A percentile compares a stretch with the other conserved stretches of the same genome.
Conservation (phyloP, 164 flowering plant species). For the Nymphaea thermarum region DNA sequence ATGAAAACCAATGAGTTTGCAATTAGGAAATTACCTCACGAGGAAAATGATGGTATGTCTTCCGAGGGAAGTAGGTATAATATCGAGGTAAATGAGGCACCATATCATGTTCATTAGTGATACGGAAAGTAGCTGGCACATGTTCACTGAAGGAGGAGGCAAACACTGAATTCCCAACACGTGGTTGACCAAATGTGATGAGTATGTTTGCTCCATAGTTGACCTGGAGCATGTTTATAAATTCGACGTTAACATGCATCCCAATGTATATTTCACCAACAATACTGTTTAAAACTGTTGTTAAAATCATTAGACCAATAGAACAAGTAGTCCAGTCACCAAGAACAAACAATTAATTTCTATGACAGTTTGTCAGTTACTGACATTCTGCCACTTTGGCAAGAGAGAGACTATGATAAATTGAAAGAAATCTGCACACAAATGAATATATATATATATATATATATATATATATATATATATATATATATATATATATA, state of each 20-base stretch:
- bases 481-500: too few species aligned
- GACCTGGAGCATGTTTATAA: conserved; percentile 32
- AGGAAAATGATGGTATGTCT: conserved; percentile 94
- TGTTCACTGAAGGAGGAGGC: conserved; percentile 57
- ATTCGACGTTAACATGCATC: neutral
- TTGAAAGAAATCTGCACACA: too few species aligned
- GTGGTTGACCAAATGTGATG: conserved; percentile 97
- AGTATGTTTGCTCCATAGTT: conserved; percentile 39
- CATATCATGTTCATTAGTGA: conserved; percentile 76
- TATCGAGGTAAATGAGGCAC: conserved; percentile 98
- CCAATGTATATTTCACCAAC: too few species aligned
- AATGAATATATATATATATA: too few species aligned
- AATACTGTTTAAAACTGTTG: too few species aligned
- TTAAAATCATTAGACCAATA: too few species aligned
- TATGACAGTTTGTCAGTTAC: too few species aligned
- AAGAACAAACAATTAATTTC: too few species aligned
- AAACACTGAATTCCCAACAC: conserved; percentile 89
- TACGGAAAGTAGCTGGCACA: conserved; percentile 67
- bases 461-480: too few species aligned
- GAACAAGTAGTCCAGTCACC: too few species aligned
- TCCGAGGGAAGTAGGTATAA: conserved; percentile 55
- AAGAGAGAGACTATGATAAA: too few species aligned
- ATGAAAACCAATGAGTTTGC: neutral
- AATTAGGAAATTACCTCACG: conserved; percentile 56
- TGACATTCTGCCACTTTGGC: too few species aligned